phyloP scores from a whole-genome alignment of 2,329 filamentous ascomycete species.

The Sphaceloma murrayae region DNA sequence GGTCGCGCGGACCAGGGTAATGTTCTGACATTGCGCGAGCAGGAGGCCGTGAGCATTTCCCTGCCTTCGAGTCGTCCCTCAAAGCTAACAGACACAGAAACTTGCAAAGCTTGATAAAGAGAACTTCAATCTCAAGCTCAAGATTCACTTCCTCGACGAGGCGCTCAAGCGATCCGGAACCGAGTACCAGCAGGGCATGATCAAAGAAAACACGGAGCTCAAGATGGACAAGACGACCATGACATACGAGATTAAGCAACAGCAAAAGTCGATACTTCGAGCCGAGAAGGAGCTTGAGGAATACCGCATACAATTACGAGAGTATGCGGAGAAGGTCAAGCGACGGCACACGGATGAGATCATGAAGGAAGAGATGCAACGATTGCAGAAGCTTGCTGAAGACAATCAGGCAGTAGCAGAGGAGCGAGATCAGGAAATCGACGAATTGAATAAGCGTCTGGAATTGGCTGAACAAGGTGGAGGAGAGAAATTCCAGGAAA shows the following conservation, averaged over 20 bases:
- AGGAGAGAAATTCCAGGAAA: conserved; percentile 25
- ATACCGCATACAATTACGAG: conserved; percentile 70
- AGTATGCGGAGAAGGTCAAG: conserved; percentile 73
- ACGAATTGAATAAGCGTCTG: conserved; percentile 34
- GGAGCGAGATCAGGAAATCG: conserved; percentile 36
- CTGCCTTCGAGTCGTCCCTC: background rate
- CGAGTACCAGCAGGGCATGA: conserved; percentile 76
- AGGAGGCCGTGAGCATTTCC: conserved; percentile 65
- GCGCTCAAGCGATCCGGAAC: conserved; percentile 77
- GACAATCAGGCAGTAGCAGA: conserved; percentile 33
- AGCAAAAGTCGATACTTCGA: conserved; percentile 71
- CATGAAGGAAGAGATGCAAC: conserved; percentile 52
- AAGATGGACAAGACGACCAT: conserved; percentile 89
- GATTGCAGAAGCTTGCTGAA: conserved; percentile 36
- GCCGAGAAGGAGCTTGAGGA: conserved; percentile 81
- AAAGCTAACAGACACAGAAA: conserved; percentile 36
- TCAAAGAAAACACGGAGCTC: conserved; percentile 91
- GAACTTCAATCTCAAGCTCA: conserved; percentile 92
- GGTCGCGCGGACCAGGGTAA: conserved; percentile 72
- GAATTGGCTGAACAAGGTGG: conserved; percentile 28
- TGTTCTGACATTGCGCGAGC: conserved; percentile 81
- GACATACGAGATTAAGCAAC: conserved; percentile 74
- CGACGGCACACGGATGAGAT: conserved; percentile 60
- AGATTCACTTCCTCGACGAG: conserved; percentile 94
- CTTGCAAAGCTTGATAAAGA: conserved; percentile 97